Evolutionary conservation across 176 grass and related monocot genomes (phyloP), one percentile per base, ranked within the genome.

Genomic region (Ampelocalamus luodianensis): DNA sequence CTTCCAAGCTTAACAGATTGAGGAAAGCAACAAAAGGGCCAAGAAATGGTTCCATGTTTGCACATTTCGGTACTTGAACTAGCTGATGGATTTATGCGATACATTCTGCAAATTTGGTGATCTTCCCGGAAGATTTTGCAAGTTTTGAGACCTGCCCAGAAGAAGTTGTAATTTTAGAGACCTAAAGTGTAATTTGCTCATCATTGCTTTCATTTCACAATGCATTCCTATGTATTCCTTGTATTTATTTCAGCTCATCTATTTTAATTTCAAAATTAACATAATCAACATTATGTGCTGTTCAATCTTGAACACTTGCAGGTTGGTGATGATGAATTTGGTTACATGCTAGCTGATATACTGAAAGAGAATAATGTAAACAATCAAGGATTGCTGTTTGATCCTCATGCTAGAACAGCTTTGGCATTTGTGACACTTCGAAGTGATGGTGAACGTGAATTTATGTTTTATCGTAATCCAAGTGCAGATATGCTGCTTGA

Each of bases 381-480:
- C 62, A 95, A 80, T 87, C 84, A 92, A 34, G 96, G 96, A 58
- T 65, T 99, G 79, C 77, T 94, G 36, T 99, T 96, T 84, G 96
- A 99, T 82, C 60, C 83, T 13, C 91, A 91, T 86, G 96, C 96
- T 81, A 90, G 96, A 82, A 99, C 96, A 88, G 93, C 96, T 84
- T 92, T 99, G 85, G 96, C 96, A 65, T 99, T 99, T 91, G 96
- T 99, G 45, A 96, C 93, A 78, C 83, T 99, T 20, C 65, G 84
- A 88, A 99, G 80, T 81, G 93, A 99, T 23, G 93, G 93, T 79
- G 93, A 96, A 87, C 91, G 93, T 20, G 96, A 96, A 83, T 99
- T 99, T 87, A 99, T 99, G 96, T 99, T 99, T 89, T 99, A 94
- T 45, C 93, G 96, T 45, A 99, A 99, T 88, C 96, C 93, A 82